Evolutionary conservation across 2,329 filamentous ascomycete genomes (phyloP).

Genomic region (Rhinocladiella mackenziei): DNA sequence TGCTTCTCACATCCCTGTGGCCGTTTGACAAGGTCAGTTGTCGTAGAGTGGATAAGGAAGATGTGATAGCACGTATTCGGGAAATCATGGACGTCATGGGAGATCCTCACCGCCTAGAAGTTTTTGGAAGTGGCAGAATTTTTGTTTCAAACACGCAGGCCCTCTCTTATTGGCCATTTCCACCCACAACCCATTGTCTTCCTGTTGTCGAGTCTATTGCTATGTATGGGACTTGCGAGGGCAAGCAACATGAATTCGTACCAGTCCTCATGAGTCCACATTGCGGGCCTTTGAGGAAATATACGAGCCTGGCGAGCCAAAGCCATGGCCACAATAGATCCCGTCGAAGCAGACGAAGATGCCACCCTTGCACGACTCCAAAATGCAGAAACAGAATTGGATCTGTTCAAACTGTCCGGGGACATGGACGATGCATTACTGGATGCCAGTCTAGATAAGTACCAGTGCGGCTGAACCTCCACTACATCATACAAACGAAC

Average conservation of each 20-base stretch:
- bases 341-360: conserved; percentile 9
- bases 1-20: no score
- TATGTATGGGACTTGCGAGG: no score
- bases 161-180: no score
- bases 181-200: no score
- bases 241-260: conserved; percentile 1
- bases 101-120: not conserved
- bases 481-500: conserved; percentile 10
- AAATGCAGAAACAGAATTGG: conserved; percentile 48
- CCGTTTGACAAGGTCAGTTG: no score
- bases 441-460: conserved; percentile 78
- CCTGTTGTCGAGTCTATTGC: no score
- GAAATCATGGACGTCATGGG: conserved; percentile 2
- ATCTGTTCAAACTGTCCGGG: conserved; percentile 58
- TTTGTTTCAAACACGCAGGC: no score
- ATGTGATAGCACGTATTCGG: no score
- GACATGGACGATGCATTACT: conserved; percentile 64
- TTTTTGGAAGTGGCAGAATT: conserved; percentile 1
- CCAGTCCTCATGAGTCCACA: not conserved
- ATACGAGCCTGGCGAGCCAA: not conserved
- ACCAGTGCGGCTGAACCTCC: conserved; percentile 57
- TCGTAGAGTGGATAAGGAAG: no score
- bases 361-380: conserved; percentile 26
- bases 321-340: conserved; percentile 12
- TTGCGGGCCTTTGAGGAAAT: not conserved